These are phyloP conservation scores for Parafenestella ontariensis DNA, from an alignment of 2,329 filamentous ascomycete genomes.

Conservation along the genomic window DNA sequence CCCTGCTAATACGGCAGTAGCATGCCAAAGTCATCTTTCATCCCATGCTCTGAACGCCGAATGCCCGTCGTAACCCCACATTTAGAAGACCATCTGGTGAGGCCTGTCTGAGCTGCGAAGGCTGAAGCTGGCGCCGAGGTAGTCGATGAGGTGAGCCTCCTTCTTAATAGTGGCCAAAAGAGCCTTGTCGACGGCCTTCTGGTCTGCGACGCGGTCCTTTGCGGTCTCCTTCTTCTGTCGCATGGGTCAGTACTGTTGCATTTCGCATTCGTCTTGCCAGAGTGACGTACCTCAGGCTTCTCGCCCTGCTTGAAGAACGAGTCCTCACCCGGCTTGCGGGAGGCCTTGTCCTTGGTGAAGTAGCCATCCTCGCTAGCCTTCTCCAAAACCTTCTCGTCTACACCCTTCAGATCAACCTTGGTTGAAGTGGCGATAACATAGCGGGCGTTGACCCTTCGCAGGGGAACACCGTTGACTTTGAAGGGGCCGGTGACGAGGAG, in stretches of 20 bases:
- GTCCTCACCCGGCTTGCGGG: constrained; percentile 96
- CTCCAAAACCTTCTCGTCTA: constrained; percentile 74
- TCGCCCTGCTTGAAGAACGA: constrained; percentile 99
- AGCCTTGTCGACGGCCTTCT: constrained; percentile 98
- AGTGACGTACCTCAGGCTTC: constrained; percentile 84
- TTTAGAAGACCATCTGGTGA: constrained; percentile 99
- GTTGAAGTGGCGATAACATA: constrained; percentile 92
- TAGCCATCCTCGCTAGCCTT: constrained; percentile 87
- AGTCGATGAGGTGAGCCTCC: constrained; percentile 90
- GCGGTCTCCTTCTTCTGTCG: constrained; percentile 93
- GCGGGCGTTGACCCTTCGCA: constrained; percentile 90
- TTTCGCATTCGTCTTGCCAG: not conserved
- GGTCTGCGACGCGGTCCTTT: constrained; percentile 91
- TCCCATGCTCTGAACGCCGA: constrained; percentile 51
- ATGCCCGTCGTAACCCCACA: constrained; percentile 43
- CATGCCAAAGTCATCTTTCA: constrained; percentile 50
- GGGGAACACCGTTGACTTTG: constrained; percentile 99
- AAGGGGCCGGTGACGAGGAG: constrained; percentile 99
- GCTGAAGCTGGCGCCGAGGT: constrained; percentile 96
- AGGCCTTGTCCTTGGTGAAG: constrained; percentile 94
- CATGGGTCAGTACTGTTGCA: constrained; percentile 21
- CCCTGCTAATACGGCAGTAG: constrained; percentile 51
- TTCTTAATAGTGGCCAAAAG: constrained; percentile 97
- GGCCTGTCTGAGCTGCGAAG: constrained; percentile 99
- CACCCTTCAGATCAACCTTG: constrained; percentile 81